Percentiles rank a stretch among this genome's conserved stretches.
Conservation (phyloP, 805 yeast species). For the Ogataea wickerhamii region DNA sequence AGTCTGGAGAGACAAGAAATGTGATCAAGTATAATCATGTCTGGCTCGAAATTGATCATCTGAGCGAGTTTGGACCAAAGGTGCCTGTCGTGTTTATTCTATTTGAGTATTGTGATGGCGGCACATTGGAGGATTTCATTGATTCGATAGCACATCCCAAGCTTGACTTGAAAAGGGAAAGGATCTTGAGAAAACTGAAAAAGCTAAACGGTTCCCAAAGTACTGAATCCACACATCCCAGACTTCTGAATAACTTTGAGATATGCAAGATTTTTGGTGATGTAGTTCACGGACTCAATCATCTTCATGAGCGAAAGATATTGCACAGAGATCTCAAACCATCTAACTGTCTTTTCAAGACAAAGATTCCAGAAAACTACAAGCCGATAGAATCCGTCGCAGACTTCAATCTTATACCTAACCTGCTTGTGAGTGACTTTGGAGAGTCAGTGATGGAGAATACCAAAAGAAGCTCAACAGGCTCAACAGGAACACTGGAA, state of each 20-base stretch:
- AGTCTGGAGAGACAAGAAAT: constrained; percentile 26
- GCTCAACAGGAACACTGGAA: constrained; percentile 85
- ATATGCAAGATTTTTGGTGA: constrained; percentile 67
- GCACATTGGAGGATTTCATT: constrained; percentile 72
- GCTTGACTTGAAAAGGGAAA: constrained; percentile 36
- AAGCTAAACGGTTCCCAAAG: constrained; percentile 9
- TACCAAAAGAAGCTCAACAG: constrained; percentile 60
- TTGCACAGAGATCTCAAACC: constrained; percentile 91
- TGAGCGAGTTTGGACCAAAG: constrained; percentile 51
- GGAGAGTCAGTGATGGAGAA: constrained; percentile 85
- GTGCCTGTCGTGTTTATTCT: constrained; percentile 67
- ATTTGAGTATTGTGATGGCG: constrained; percentile 87
- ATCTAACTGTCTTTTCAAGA: constrained; percentile 70
- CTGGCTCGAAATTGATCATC: constrained; percentile 72
- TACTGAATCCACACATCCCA: neutral
- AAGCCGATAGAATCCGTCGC: constrained; percentile 22
- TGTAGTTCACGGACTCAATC: constrained; percentile 64
- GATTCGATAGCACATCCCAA: constrained; percentile 35
- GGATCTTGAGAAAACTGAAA: constrained; percentile 25
- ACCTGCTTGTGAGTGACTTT: constrained; percentile 79
- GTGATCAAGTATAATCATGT: constrained; percentile 82
- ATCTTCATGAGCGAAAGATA: constrained; percentile 69
- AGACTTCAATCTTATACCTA: constrained; percentile 45
- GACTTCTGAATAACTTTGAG: constrained; percentile 48
- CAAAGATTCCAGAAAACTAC: constrained; percentile 25